These are phyloP conservation scores for Leishmania tropica DNA, from an alignment of 208 protist species.

Conservation along the genomic window DNA sequence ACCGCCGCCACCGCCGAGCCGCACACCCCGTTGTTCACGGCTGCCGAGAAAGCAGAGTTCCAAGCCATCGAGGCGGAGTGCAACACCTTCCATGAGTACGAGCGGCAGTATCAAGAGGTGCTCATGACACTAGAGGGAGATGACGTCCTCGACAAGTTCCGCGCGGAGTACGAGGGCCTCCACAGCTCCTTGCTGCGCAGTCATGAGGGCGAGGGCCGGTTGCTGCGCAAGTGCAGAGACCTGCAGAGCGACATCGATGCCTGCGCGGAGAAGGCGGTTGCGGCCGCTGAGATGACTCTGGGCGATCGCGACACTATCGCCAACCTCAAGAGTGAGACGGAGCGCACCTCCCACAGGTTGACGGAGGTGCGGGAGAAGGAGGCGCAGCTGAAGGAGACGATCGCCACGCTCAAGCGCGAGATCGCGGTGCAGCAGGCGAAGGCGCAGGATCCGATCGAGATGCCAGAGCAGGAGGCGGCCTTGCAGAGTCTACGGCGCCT, in stretches of 20 bases:
- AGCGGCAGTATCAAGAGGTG: slow-evolving; percentile 95
- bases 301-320: slow-evolving; percentile 96
- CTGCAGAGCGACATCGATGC: slow-evolving; percentile 96
- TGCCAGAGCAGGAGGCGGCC: slow-evolving; percentile 92
- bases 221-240: slow-evolving; percentile 96
- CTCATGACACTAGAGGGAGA: slow-evolving; percentile 94
- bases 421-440: slow-evolving; percentile 92
- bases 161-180: slow-evolving; percentile 97
- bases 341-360: slow-evolving; percentile 95
- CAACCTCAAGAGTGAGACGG: slow-evolving; percentile 92
- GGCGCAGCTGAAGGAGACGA: slow-evolving; percentile 92
- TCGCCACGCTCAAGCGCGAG: slow-evolving; percentile 93
- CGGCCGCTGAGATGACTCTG: slow-evolving; percentile 92
- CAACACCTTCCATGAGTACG: slow-evolving; percentile 90
- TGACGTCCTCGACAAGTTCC: slow-evolving; percentile 95
- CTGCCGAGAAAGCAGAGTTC: slow-evolving; percentile 50
- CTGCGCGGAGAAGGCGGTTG: slow-evolving; percentile 94
- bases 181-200: slow-evolving; percentile 96
- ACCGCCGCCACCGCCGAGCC: not conserved
- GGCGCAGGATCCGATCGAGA: slow-evolving; percentile 87
- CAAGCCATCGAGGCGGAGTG: slow-evolving; percentile 58
- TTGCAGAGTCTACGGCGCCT: slow-evolving; percentile 91
- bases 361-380: slow-evolving; percentile 94
- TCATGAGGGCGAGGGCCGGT: slow-evolving; percentile 97
- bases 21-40: slow-evolving; percentile 27